Base-by-base conservation (phyloP, 805 yeast species). In the Starmerella sp. region DNA sequence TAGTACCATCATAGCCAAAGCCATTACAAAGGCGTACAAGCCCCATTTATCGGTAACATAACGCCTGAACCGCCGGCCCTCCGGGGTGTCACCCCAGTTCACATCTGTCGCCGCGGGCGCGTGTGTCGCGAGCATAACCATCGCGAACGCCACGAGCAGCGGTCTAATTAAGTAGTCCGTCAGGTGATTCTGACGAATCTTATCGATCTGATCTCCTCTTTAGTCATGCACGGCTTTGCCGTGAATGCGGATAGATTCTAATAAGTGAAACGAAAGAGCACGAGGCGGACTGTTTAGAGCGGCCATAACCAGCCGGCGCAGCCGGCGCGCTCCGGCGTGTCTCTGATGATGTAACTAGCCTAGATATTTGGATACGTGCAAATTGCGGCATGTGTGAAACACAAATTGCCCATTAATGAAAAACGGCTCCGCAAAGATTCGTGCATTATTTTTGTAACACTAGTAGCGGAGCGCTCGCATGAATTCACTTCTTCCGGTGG, bases 31-130 rank as follows among this genome's bases (percentile, higher is more conserved):
- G 13, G 63, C 41, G 6, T 51, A 29, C 3, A 31, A 14, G 13
- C 65, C 65, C 60, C 61, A 63, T 31, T 55, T 57, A 15, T 57
- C 51, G 29, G 62, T 61, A 37, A 57, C 58, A 11, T 48, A 17
- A 3, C 60, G 54, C 4, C 59, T 55, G 35, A 51, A 58, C 6
- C 31, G 34, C 11, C 44, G 37, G n/a, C 57, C 57, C 35, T 48
- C 51, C 1, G 51, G 51, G n/a, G 51, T 36, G 35, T 48, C 51
- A 7, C 43, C 51, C 51, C 51, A 48, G 42, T 35, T 35, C 34
- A 28, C 42, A 7, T 37, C 38, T 6, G 49, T 3, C 11, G 15
- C 37, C 10, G 39, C 39, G 5, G 38, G 38, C 38, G 7, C 49
- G 35, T 17, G 7, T 15, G 30, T 15, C n/a, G 39, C 49, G 39